Evolutionary conservation across 2,329 filamentous ascomycete genomes (phyloP).

Genomic region (Botrytis paeoniae): DNA sequence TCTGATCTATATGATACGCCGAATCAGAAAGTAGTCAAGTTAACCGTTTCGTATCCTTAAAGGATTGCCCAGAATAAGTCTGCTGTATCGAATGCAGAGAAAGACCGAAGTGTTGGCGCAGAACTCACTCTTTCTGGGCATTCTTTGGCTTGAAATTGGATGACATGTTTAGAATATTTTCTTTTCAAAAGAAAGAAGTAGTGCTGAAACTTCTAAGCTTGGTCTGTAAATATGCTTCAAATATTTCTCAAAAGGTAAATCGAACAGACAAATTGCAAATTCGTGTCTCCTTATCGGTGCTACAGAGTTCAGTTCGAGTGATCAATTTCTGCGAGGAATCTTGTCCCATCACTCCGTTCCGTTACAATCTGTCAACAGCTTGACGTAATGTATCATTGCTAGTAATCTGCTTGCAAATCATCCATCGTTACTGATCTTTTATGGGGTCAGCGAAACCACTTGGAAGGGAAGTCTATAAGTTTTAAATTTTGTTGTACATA

Average conservation of each 20-base stretch:
- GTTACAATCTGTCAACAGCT: not conserved
- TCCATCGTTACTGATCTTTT: accelerated
- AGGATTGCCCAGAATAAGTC: too few species aligned
- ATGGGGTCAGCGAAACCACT: not conserved
- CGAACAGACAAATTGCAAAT: not conserved
- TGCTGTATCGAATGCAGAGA: not conserved
- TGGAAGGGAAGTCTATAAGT: not conserved
- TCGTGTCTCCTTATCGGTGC: not conserved
- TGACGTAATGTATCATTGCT: not conserved
- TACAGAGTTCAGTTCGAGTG: not conserved
- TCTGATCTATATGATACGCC: not conserved
- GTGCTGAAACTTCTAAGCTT: not conserved
- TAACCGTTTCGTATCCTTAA: not conserved
- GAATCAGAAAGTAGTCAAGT: not conserved
- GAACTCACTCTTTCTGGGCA: not conserved
- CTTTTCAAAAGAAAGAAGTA: not conserved
- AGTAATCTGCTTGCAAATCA: accelerated
- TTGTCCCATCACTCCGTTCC: not conserved
- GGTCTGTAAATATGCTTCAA: not conserved
- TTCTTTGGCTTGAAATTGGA: not conserved
- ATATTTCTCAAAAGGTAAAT: accelerated
- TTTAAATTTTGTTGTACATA: not conserved
- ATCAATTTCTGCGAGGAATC: not conserved
- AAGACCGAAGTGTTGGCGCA: not conserved
- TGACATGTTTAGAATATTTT: not conserved